phyloP scores from a whole-genome alignment of 257 asterid species.

The Plantago ovata region DNA sequence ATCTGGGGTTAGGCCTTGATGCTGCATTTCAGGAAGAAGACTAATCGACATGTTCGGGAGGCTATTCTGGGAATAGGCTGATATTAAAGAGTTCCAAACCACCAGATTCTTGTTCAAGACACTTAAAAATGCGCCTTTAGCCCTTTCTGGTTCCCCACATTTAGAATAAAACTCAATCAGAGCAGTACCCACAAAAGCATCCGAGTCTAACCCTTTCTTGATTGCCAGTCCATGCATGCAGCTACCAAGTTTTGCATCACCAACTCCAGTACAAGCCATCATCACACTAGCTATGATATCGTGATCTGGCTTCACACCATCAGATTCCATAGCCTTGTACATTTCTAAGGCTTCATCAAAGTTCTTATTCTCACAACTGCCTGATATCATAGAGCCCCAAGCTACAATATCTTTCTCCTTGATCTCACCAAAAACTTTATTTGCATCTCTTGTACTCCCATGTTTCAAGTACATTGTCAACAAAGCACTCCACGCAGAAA shows the following conservation, averaged over 20 bases:
- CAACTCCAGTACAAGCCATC: slow-evolving; percentile 40
- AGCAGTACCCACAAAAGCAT: slow-evolving; percentile 56
- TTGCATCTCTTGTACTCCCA: slow-evolving; percentile 43
- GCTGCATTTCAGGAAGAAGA: slow-evolving; percentile 55
- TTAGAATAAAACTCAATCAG: slow-evolving; percentile 64
- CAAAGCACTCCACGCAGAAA: slow-evolving; percentile 63
- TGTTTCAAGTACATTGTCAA: slow-evolving; percentile 80
- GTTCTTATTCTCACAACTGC: slow-evolving; percentile 44
- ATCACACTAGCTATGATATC: slow-evolving; percentile 42
- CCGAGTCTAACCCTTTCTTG: slow-evolving; percentile 55
- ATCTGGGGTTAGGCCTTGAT: slow-evolving; percentile 53
- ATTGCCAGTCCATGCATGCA: slow-evolving; percentile 55
- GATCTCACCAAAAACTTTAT: slow-evolving; percentile 48
- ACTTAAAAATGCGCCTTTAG: slow-evolving; percentile 36
- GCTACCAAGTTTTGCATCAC: slow-evolving; percentile 36
- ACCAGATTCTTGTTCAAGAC: slow-evolving; percentile 56
- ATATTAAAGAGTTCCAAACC: slow-evolving; percentile 78
- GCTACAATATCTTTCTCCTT: slow-evolving; percentile 65
- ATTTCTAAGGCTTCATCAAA: slow-evolving; percentile 45
- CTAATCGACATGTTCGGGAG: slow-evolving; percentile 45
- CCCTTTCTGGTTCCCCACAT: slow-evolving; percentile 48
- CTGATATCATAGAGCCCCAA: slow-evolving; percentile 84
- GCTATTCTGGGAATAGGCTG: slow-evolving; percentile 59
- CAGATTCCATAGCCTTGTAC: slow-evolving; percentile 45
- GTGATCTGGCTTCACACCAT: slow-evolving; percentile 56